Evolutionary conservation across 2,329 filamentous ascomycete genomes (phyloP).

Genomic region (Diatrype stigma): DNA sequence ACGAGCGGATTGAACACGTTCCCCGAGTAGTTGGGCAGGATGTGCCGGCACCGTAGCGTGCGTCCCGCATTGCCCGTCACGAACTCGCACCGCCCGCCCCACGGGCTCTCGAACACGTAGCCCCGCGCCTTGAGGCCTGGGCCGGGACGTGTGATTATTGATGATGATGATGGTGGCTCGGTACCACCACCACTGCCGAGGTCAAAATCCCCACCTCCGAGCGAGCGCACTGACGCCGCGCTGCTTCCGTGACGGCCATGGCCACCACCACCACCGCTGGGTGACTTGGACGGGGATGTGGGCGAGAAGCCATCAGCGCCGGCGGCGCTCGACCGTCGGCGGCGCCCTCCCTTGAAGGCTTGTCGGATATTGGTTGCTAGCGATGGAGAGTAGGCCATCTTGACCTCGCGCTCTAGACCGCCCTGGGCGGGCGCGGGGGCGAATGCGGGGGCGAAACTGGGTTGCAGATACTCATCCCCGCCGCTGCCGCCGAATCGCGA

Average conservation of each 20-base stretch:
- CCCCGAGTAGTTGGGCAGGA: constrained; percentile 45
- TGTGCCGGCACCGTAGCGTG: constrained; percentile 69
- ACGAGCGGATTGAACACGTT: constrained; percentile 42
- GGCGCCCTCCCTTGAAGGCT: constrained; percentile 34
- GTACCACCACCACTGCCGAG: constrained; percentile 25
- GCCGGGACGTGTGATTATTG: constrained; percentile 38
- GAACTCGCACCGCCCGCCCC: constrained; percentile 86
- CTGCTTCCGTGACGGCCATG: constrained; percentile 31
- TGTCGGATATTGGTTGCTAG: constrained; percentile 44
- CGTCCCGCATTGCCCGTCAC: constrained; percentile 71
- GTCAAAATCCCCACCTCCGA: constrained; percentile 23
- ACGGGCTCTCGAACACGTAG: constrained; percentile 79
- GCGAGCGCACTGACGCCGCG: constrained; percentile 31
- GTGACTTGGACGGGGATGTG: constrained; percentile 18
- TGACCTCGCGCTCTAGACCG: constrained; percentile 51
- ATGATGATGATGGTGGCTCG: no score
- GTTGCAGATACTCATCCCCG: neutral
- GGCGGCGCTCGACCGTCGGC: constrained; percentile 22
- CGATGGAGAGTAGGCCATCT: constrained; percentile 53
- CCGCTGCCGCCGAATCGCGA: neutral
- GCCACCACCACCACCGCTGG: constrained; percentile 7
- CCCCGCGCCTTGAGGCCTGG: constrained; percentile 53
- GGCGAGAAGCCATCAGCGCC: constrained; percentile 21
- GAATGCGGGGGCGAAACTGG: neutral
- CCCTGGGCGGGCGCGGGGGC: constrained; percentile 15